Evolutionary conservation across 768 basidiomycete genomes (phyloP).

Genomic region (Tulasnella sp.): DNA sequence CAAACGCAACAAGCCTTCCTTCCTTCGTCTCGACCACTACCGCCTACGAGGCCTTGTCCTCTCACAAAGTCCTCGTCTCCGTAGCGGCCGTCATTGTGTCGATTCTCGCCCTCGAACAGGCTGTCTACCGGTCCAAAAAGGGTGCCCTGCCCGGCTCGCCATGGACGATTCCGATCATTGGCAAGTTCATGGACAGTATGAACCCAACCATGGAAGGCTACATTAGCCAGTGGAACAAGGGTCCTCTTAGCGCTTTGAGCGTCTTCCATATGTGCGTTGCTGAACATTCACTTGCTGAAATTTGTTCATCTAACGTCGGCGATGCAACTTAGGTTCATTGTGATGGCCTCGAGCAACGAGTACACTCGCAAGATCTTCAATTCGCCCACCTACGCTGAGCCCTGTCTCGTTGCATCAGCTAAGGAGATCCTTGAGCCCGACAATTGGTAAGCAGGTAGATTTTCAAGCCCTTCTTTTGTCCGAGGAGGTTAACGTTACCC

Average conservation of each 20-base stretch:
- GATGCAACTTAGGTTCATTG: constrained; percentile 68
- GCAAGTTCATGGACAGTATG: constrained; percentile 88
- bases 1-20: not conserved
- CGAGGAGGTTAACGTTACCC: not conserved
- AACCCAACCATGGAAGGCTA: constrained; percentile 87
- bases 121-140: constrained; percentile 83
- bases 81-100: constrained; percentile 45
- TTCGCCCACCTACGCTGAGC: constrained; percentile 84
- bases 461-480: not conserved
- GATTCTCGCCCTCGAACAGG: constrained; percentile 78
- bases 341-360: constrained; percentile 92
- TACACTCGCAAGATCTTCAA: constrained; percentile 93
- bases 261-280: constrained; percentile 89
- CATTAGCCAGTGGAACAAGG: constrained; percentile 84
- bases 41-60: constrained; percentile 1
- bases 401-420: constrained; percentile 86
- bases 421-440: constrained; percentile 74
- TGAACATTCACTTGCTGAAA: not conserved
- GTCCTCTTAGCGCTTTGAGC: constrained; percentile 76
- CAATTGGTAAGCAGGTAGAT: constrained; percentile 53
- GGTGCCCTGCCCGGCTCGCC: constrained; percentile 69
- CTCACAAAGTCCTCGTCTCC: constrained; percentile 10
- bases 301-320: not conserved
- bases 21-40: not conserved
- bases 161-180: constrained; percentile 98